These are phyloP conservation scores for Drechslerella dactyloides DNA, from an alignment of 2,329 filamentous ascomycete genomes.

Conservation along the genomic window DNA sequence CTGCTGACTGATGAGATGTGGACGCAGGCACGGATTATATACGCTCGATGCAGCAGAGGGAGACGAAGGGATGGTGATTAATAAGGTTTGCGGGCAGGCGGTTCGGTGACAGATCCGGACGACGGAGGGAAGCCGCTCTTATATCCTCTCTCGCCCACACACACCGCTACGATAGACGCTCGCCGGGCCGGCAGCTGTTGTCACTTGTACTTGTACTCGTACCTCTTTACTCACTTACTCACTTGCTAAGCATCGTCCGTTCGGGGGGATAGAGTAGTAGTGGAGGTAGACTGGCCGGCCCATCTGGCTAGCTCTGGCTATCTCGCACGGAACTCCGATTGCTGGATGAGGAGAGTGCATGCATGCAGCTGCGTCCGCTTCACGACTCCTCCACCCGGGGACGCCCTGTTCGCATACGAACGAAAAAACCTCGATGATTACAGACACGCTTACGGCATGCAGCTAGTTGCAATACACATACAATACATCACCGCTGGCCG, in stretches of 20 bases:
- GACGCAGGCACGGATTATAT: background rate
- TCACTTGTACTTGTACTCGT: no score
- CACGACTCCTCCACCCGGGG: background rate
- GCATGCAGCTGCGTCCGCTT: background rate
- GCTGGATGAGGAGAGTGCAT: background rate
- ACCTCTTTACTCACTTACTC: no score
- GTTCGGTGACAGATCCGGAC: constrained; percentile 42
- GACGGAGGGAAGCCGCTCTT: constrained; percentile 5
- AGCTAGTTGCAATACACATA: background rate
- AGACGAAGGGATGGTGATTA: background rate
- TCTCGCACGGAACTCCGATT: constrained; percentile 40
- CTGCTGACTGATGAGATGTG: background rate
- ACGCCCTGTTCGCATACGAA: background rate
- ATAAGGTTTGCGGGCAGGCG: constrained; percentile 26
- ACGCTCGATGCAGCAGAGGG: background rate
- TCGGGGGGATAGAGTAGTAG: no score
- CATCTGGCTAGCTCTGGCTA: background rate
- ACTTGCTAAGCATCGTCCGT: no score
- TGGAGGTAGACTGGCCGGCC: background rate
- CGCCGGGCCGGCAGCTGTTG: no score
- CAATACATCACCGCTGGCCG: no score
- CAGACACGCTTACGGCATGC: constrained; percentile 50
- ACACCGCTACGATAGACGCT: no score
- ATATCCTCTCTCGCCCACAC: no score
- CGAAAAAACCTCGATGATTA: constrained; percentile 36